Conservation (phyloP, 805 yeast genomes). For the Candida ponderosae region DNA sequence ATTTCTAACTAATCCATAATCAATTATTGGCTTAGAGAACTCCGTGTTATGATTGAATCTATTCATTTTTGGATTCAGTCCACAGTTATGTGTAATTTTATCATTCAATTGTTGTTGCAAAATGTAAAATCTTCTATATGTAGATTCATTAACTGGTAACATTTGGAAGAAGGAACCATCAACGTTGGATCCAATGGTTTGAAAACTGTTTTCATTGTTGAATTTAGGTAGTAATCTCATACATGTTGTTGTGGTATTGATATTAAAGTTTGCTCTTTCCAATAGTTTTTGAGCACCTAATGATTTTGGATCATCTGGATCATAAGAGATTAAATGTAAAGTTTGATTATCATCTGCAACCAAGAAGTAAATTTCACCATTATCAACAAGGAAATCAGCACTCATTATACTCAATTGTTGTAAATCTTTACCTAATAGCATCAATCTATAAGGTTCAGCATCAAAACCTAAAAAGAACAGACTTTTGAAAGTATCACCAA, state of each 20-base stretch:
- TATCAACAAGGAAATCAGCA: slow-evolving; percentile 70
- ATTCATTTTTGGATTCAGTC: slow-evolving; percentile 65
- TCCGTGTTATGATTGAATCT: slow-evolving; percentile 24
- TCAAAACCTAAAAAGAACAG: slow-evolving; percentile 83
- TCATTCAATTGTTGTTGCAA: slow-evolving; percentile 84
- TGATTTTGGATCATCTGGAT: slow-evolving; percentile 86
- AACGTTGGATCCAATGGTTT: slow-evolving; percentile 59
- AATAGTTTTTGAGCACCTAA: slow-evolving; percentile 71
- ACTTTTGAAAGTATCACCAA: slow-evolving; percentile 77
- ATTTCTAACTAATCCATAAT: slow-evolving; percentile 45
- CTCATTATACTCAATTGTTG: slow-evolving; percentile 53
- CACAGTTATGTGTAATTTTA: slow-evolving; percentile 63
- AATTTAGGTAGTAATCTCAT: slow-evolving; percentile 35
- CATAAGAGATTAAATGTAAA: slow-evolving; percentile 73
- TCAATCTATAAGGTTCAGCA: slow-evolving; percentile 89
- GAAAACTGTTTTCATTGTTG: slow-evolving; percentile 30
- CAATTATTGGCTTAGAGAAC: slow-evolving; percentile 56
- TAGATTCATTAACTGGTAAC: slow-evolving; percentile 64
- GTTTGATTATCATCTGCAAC: slow-evolving; percentile 62
- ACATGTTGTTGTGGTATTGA: slow-evolving; percentile 53
- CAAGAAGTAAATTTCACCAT: slow-evolving; percentile 59
- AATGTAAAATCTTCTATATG: slow-evolving; percentile 74
- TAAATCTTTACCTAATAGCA: slow-evolving; percentile 68
- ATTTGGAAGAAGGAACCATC: slow-evolving; percentile 79
- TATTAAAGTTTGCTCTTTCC: slow-evolving; percentile 60